A percentile compares a stretch with the other conserved stretches of the same genome.
phyloP scores from a whole-genome alignment of 2,329 filamentous ascomycete genomes.

The Trichophyton simii region DNA sequence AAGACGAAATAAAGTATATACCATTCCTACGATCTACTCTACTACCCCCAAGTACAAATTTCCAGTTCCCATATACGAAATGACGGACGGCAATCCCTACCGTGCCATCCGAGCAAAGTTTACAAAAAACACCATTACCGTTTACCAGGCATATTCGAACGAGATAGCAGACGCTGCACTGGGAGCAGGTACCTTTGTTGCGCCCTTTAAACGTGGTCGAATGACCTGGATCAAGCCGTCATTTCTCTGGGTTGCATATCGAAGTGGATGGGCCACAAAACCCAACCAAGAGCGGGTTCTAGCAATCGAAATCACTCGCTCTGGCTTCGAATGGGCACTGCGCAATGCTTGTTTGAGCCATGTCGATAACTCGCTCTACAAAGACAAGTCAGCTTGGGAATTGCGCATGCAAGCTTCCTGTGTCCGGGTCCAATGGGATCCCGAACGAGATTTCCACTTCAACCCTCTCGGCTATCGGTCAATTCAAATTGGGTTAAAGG shows the following conservation, averaged over 20 bases:
- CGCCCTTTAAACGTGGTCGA: conserved; percentile 40
- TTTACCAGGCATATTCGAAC: conserved; percentile 50
- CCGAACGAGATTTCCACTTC: conserved; percentile 41
- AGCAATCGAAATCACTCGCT: conserved; percentile 43
- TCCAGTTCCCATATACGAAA: background rate
- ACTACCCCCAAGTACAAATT: background rate
- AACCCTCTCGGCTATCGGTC: conserved; percentile 40
- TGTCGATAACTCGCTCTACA: conserved; percentile 10
- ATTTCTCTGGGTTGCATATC: conserved; percentile 54
- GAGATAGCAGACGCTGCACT: conserved; percentile 45
- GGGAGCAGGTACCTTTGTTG: conserved; percentile 38
- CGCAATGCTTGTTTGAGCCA: conserved; percentile 13
- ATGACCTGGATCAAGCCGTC: conserved; percentile 57
- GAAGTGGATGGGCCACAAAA: conserved; percentile 48
- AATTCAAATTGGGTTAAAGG: conserved; percentile 50
- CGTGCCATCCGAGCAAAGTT: conserved; percentile 44
- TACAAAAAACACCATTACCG: conserved; percentile 42
- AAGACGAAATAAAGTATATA: background rate
- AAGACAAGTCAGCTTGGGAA: conserved; percentile 16
- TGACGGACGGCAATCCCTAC: conserved; percentile 16
- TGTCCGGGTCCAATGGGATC: conserved; percentile 54
- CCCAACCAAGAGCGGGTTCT: conserved; percentile 43
- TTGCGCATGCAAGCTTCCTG: conserved; percentile 13
- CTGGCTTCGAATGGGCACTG: conserved; percentile 40
- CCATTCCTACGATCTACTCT: background rate